Base-by-base conservation (phyloP, 768 basidiomycete species). In the Grammothele lineata region DNA sequence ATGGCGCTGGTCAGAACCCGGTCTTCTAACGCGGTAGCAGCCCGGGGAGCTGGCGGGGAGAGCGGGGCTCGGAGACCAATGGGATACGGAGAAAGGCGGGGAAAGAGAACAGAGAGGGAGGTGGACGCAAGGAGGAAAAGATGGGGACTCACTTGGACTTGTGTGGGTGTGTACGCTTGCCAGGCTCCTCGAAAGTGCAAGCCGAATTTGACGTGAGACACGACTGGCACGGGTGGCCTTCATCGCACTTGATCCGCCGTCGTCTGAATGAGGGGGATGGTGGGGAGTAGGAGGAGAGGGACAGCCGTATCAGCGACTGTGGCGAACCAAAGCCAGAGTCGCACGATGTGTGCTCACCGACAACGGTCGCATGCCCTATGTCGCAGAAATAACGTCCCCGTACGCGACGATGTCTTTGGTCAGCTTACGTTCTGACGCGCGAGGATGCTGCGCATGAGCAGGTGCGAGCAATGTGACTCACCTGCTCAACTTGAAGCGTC, bases 401-500 rank as follows among this genome's bases (percentile, higher is more conserved):
- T 37, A 21, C 41, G 40, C n/a, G n/a, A n/a, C n/a, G n/a, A n/a
- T n/a, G n/a, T n/a, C 23, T 54, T 24, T 3, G 21, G 21, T 42
- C 25, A 19, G 34, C 14, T 2, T n/a, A 5, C 52, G 55, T 21
- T 14, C 40, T 2, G 9, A 19, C 26, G 11, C 56, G 46, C 35
- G 30, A 26, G n/a, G n/a, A n/a, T n/a, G n/a, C n/a, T n/a, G n/a
- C n/a, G n/a, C n/a, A 36, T 32, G 18, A 43, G 38, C 40, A 24
- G 38, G 35, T 30, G 27, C 27, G n/a, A 30, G 27, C 27, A 35
- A 48, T 40, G 30, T 12, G 27, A 63, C 77, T 32, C 50, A 87
- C 89, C 88, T 85, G 78, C 85, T 89, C 48, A 92, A 69, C 71
- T 92, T 92, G 73, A 92, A 91, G 43, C 89, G 77, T 45, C 89